phyloP scores from a whole-genome alignment of 2,329 filamentous ascomycete genomes.

The Cladophialophora psammophila region DNA sequence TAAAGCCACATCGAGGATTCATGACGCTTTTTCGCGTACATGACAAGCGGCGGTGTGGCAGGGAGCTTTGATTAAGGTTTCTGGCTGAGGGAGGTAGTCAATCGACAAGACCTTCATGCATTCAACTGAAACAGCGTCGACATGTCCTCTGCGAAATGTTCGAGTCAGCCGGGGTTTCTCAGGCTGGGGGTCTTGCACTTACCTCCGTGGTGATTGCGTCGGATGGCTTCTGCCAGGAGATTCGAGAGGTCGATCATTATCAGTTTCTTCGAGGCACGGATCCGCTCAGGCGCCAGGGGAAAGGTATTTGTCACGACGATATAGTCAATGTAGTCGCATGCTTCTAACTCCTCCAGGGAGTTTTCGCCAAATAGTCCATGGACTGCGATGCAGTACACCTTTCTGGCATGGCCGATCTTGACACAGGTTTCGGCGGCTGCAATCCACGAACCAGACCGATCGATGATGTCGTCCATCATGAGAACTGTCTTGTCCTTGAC shows the following conservation, averaged over 20 bases:
- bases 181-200: slow-evolving; percentile 68
- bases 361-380: slow-evolving; percentile 94
- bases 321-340: slow-evolving; percentile 89
- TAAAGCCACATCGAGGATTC: background rate
- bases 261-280: slow-evolving; percentile 77
- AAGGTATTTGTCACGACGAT: slow-evolving; percentile 98
- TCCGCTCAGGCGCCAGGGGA: slow-evolving; percentile 79
- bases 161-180: slow-evolving; percentile 22
- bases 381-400: slow-evolving; percentile 96
- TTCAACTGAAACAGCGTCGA: slow-evolving; percentile 65
- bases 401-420: slow-evolving; percentile 88
- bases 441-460: slow-evolving; percentile 96
- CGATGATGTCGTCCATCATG: slow-evolving; percentile 98
- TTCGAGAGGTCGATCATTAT: slow-evolving; percentile 88
- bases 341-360: slow-evolving; percentile 86
- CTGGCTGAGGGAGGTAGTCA: background rate
- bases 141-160: slow-evolving; percentile 49
- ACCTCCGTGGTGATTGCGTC: slow-evolving; percentile 95
- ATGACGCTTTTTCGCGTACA: slow-evolving; percentile 1
- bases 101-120: slow-evolving; percentile 57
- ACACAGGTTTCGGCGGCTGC: slow-evolving; percentile 89
- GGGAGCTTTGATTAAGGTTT: background rate
- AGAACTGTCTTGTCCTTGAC: slow-evolving; percentile 88
- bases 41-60: background rate
- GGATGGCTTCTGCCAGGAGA: slow-evolving; percentile 87